Conservation (phyloP, 495 filamentous ascomycete species). For the Lasiosphaeria hispida region DNA sequence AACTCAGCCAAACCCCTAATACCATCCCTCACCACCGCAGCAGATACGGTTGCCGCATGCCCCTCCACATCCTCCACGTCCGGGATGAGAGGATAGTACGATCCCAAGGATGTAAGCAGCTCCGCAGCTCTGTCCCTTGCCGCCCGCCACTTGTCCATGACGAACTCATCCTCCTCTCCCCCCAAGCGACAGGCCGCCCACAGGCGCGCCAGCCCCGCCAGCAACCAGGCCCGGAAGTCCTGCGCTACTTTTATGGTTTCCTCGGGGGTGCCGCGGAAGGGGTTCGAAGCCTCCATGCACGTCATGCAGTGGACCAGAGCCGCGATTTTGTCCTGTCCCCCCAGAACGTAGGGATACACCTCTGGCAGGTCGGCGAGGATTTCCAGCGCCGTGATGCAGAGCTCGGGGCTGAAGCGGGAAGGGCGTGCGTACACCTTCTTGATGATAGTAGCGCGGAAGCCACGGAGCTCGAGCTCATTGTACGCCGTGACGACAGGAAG, state of each 20-base stretch:
- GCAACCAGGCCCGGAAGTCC: not conserved
- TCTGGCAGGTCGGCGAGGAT: not conserved
- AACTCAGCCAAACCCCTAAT: too few species aligned
- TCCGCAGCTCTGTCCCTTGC: not conserved
- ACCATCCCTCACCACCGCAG: not conserved
- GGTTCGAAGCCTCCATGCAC: not conserved
- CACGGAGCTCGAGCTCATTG: not conserved
- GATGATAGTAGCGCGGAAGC: not conserved
- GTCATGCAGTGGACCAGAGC: not conserved
- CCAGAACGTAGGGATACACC: not conserved
- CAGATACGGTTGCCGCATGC: not conserved
- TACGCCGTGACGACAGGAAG: not conserved
- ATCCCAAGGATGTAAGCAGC: not conserved
- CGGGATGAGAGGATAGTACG: not conserved
- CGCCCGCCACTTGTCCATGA: not conserved
- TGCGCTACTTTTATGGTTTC: not conserved
- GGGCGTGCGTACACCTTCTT: not conserved
- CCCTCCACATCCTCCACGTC: not conserved
- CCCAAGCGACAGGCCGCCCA: not conserved
- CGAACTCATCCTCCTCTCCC: not conserved
- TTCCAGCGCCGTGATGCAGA: not conserved
- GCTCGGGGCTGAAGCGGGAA: not conserved
- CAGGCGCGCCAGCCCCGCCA: not conserved
- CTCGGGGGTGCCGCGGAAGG: not conserved
- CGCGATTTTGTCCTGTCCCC: not conserved